A percentile compares a stretch with the other conserved stretches of the same genome.
Evolutionary conservation across 805 yeast species (phyloP).

Genomic region (Candida loeiensis): DNA sequence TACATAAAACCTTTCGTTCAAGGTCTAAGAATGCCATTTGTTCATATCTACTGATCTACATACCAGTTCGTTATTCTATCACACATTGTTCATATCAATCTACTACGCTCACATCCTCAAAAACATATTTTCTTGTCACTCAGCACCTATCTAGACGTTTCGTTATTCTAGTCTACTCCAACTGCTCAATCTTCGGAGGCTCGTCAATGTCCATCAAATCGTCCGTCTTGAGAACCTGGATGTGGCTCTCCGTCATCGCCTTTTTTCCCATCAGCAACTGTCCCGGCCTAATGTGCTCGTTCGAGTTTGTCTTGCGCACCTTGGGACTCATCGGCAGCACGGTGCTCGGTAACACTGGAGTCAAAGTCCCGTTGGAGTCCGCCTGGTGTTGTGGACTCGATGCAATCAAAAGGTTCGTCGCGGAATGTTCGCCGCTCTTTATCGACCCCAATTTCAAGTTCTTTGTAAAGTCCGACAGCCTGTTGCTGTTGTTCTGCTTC

Average conservation of each 20-base stretch:
- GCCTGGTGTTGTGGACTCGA: slow-evolving; percentile 14
- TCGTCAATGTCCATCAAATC: slow-evolving; percentile 19
- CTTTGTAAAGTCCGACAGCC: slow-evolving; percentile 45
- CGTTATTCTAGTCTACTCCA: slow-evolving; percentile 13
- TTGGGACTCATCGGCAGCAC: slow-evolving; percentile 18
- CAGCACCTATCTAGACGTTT: too few relatives aligned
- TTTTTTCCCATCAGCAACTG: slow-evolving; percentile 27
- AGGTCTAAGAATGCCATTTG: too few relatives aligned
- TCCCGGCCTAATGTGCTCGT: slow-evolving; percentile 30
- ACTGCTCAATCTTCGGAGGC: slow-evolving; percentile 16
- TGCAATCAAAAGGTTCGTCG: slow-evolving; percentile 14
- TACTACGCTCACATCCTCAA: too few relatives aligned
- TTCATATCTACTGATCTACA: too few relatives aligned
- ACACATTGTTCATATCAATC: too few relatives aligned
- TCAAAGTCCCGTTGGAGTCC: slow-evolving; percentile 5
- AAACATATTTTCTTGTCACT: too few relatives aligned
- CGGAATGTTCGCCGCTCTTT: slow-evolving; percentile 19
- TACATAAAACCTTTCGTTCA: too few relatives aligned
- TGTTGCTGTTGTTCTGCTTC: slow-evolving; percentile 42
- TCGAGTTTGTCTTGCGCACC: slow-evolving; percentile 27
- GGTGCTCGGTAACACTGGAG: slow-evolving; percentile 8
- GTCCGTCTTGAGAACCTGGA: slow-evolving; percentile 12
- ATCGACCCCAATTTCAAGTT: slow-evolving; percentile 37
- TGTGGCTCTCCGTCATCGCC: slow-evolving; percentile 34
- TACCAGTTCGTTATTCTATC: too few relatives aligned